Conservation (phyloP, 1,284 basidiomycete genomes). For the Uromyces viciae-fabae region DNA sequence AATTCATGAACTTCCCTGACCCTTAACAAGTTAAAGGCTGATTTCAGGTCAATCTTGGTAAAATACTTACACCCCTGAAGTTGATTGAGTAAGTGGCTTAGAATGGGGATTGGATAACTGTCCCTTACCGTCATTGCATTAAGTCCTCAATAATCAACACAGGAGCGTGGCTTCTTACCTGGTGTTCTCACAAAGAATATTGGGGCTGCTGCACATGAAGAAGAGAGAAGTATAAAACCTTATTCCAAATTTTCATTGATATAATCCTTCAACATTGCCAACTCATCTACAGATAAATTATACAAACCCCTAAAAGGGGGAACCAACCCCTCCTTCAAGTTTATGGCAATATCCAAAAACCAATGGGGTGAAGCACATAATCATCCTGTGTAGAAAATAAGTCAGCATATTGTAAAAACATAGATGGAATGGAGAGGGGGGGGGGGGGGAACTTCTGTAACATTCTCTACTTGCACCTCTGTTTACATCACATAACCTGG, state of each 20-base stretch:
- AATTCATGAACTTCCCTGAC: conserved; percentile 52
- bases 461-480: too few species aligned
- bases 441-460: not conserved
- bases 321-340: not conserved
- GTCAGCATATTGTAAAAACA: not conserved
- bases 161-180: not conserved
- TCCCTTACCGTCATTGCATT: conserved; percentile 30
- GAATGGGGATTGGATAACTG: conserved; percentile 47
- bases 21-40: conserved; percentile 52
- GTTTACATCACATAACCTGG: not conserved
- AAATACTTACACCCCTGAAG: conserved; percentile 42
- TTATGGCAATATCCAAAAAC: not conserved
- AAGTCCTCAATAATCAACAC: not conserved
- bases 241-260: not conserved
- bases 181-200: not conserved
- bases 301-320: not conserved
- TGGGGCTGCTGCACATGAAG: not conserved
- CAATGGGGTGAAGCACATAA: not conserved
- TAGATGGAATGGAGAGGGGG: not conserved
- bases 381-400: not conserved
- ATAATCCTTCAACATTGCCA: not conserved
- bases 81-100: conserved; percentile 44
- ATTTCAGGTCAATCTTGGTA: conserved; percentile 52
- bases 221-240: not conserved
- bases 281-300: not conserved